Base-by-base conservation (phyloP, 2,329 filamentous ascomycete genomes). In the Epichloe glyceriae region DNA sequence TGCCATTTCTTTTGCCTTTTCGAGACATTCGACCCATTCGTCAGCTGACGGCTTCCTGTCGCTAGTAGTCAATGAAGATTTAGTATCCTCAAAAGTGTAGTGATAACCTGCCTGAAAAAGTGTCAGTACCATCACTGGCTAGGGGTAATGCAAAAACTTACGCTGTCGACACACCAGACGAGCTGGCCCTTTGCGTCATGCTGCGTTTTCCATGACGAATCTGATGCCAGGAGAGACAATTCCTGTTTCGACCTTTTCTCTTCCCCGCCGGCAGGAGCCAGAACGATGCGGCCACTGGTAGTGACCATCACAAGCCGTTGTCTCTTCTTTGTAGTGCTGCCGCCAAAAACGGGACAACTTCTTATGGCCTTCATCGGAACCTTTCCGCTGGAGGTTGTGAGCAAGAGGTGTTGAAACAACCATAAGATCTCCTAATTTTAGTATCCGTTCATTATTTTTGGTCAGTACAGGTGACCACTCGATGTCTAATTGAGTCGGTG, bases 391-490 rank as follows among this genome's bases (percentile, higher is more conserved):
- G 0, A 86, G 80, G 54, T 82, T 86, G 61, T 87, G 85, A 10
- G 86, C 78, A 49, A 89, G 76, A 10, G 90, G 85, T 2, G 87
- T 80, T 5, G 88, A 85, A 39, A 87, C 75, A 7, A 98, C 90
- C 66, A 89, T 79, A 55, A 96, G 71, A 61, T 98, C 95, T 2
- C 93, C 93, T 20, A 98, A 74, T 66, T 95, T 96, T 55, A 98
- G 68, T 58, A 98, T 98, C 37, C 93, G 81, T 67, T 98, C 93
- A 62, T 97, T 96, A 53, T 82, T 84, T 61, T 84, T 83, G 10
- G 87, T 96, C 50, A 98, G 73, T 4, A 98, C 90, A 1, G 93
- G 93, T 0, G 91, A 96, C 93, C 93, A 98, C 68, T 98, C 93
- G 52, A 98, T 95, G 62, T 98, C 93, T 26, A 98, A 73, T 65